Evolutionary conservation across 2,329 filamentous ascomycete genomes (phyloP).

Genomic region (Lasiodiplodia sp.): DNA sequence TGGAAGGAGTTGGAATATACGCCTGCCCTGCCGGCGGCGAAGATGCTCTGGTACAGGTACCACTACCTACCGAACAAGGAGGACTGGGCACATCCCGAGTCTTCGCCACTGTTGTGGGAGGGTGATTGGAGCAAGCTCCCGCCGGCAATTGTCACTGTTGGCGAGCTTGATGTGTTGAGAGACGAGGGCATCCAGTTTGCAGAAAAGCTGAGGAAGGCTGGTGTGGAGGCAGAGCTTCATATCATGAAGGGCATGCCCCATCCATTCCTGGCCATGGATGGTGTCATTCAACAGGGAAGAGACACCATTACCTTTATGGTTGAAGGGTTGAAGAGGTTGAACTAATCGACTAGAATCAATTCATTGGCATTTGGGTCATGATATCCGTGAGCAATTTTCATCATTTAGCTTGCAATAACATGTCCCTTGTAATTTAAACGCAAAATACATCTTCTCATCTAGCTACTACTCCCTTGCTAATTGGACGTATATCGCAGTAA

Average conservation of each 20-base stretch:
- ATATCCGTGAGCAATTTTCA: too few relatives aligned
- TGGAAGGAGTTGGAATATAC: conserved; percentile 32
- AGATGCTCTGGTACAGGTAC: conserved; percentile 48
- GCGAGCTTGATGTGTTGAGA: conserved; percentile 46
- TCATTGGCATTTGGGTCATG: too few relatives aligned
- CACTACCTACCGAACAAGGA: conserved; percentile 42
- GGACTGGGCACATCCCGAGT: conserved; percentile 40
- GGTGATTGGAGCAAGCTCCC: conserved; percentile 39
- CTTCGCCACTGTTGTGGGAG: conserved; percentile 39
- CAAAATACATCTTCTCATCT: too few relatives aligned
- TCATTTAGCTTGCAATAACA: too few relatives aligned
- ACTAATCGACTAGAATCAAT: background rate
- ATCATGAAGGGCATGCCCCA: conserved; percentile 27
- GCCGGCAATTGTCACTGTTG: conserved; percentile 42
- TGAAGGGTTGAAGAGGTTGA: conserved; percentile 20
- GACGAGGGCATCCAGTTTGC: conserved; percentile 43
- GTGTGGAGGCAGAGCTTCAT: conserved; percentile 31
- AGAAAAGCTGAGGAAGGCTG: conserved; percentile 35
- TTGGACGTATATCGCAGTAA: too few relatives aligned
- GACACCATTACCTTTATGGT: conserved; percentile 18
- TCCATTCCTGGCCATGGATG: conserved; percentile 25
- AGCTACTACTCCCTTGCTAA: too few relatives aligned
- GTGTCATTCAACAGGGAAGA: conserved; percentile 27
- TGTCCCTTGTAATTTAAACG: too few relatives aligned
- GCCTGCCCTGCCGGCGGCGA: conserved; percentile 45